Evolutionary conservation across 768 basidiomycete genomes (phyloP).

Genomic region (Amanita phalloides): DNA sequence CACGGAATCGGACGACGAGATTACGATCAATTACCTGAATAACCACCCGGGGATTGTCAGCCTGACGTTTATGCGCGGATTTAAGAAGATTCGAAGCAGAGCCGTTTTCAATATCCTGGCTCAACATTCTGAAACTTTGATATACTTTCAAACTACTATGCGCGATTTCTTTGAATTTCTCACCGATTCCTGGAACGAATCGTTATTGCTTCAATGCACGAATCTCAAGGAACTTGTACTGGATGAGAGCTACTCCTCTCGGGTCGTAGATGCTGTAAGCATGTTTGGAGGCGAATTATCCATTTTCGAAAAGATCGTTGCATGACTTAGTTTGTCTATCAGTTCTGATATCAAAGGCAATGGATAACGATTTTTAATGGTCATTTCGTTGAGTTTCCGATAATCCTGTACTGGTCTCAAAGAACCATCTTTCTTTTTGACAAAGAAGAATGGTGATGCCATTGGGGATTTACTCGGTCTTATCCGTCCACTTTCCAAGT

Average conservation of each 20-base stretch:
- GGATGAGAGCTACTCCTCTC: neutral
- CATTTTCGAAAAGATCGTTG: no score
- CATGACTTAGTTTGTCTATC: no score
- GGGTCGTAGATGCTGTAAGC: neutral
- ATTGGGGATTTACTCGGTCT: no score
- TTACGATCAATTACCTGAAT: neutral
- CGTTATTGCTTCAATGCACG: neutral
- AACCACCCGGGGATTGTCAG: neutral
- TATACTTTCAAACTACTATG: neutral
- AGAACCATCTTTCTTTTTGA: no score
- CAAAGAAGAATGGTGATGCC: no score
- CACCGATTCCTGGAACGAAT: neutral
- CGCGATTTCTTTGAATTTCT: neutral
- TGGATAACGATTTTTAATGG: no score
- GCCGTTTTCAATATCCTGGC: neutral
- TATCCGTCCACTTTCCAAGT: no score
- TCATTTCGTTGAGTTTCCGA: no score
- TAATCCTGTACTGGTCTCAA: no score
- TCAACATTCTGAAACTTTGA: neutral
- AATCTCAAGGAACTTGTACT: neutral
- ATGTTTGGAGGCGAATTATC: neutral
- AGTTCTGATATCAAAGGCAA: no score
- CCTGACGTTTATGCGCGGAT: neutral
- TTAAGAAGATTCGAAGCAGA: neutral
- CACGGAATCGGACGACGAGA: neutral